These are phyloP conservation scores for Luzula sylvatica DNA, from an alignment of 176 grass and related monocot genomes.

Conservation along the genomic window DNA sequence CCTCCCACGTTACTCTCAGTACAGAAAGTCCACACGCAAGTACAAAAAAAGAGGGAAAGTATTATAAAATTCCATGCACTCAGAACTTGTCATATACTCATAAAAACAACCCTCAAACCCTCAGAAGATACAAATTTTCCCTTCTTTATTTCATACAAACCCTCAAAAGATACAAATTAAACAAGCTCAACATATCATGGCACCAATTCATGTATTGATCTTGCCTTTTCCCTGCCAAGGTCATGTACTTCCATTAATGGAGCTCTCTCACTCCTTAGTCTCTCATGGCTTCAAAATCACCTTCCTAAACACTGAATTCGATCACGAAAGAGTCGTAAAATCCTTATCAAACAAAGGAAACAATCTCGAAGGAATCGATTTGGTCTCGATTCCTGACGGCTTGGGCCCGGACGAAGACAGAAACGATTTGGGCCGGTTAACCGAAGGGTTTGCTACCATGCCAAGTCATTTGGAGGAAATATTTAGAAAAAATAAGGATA, in stretches of 20 bases:
- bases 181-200: constrained; percentile 17
- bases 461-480: constrained; percentile 26
- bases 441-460: constrained; percentile 29
- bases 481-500: constrained; percentile 22
- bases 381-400: constrained; percentile 55
- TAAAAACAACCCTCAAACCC: not conserved
- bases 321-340: constrained; percentile 29
- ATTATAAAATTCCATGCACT: no score
- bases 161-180: not conserved
- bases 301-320: constrained; percentile 65
- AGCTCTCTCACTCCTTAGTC: constrained; percentile 57
- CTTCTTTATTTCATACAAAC: not conserved
- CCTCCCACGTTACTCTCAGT: no score
- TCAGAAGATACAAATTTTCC: no score
- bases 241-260: constrained; percentile 59
- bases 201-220: constrained; percentile 31
- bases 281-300: constrained; percentile 68
- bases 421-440: constrained; percentile 24
- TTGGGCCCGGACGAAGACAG: constrained; percentile 43
- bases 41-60: no score
- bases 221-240: constrained; percentile 57
- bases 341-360: constrained; percentile 22
- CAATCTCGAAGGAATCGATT: constrained; percentile 18
- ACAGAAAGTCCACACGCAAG: no score
- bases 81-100: no score